phyloP scores from a whole-genome alignment of 768 basidiomycete genomes.

The Mrakia frigida region DNA sequence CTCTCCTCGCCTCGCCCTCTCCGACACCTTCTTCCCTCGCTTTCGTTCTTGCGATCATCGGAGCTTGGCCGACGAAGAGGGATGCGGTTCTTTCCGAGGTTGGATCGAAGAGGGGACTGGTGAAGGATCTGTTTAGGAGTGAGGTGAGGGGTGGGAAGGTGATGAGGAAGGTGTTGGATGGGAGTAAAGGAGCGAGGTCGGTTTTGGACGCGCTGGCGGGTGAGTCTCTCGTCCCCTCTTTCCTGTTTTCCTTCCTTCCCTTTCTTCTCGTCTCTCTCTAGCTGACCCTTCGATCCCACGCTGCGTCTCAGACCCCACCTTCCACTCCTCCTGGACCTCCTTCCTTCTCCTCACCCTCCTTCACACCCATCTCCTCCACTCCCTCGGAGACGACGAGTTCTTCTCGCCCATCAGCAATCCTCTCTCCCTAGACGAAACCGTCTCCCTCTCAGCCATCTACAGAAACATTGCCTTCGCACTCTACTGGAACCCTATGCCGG shows the following conservation, averaged over 20 bases:
- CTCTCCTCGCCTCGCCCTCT: constrained; percentile 47
- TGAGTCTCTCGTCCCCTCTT: constrained; percentile 26
- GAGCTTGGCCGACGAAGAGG: constrained; percentile 58
- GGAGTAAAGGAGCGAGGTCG: constrained; percentile 15
- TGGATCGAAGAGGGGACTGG: constrained; percentile 58
- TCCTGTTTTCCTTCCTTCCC: constrained; percentile 7
- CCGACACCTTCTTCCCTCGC: constrained; percentile 47
- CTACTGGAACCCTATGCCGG: constrained; percentile 59
- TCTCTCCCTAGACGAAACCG: constrained; percentile 72
- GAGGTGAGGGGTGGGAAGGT: constrained; percentile 44
- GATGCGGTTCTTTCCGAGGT: constrained; percentile 56
- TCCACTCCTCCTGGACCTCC: constrained; percentile 57
- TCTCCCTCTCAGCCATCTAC: constrained; percentile 66
- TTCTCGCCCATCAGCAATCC: constrained; percentile 67
- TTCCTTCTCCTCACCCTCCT: constrained; percentile 73
- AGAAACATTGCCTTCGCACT: constrained; percentile 78
- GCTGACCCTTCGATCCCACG: constrained; percentile 22
- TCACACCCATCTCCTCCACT: constrained; percentile 75
- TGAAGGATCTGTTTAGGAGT: constrained; percentile 69
- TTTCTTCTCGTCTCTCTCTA: constrained; percentile 13
- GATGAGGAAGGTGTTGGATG: constrained; percentile 21
- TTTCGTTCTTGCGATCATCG: constrained; percentile 58
- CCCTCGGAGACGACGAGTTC: constrained; percentile 97
- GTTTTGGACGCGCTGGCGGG: constrained; percentile 6
- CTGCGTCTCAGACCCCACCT: constrained; percentile 48